phyloP scores from a whole-genome alignment of 352 stramenopile species.

The Achlya hypogyna region DNA sequence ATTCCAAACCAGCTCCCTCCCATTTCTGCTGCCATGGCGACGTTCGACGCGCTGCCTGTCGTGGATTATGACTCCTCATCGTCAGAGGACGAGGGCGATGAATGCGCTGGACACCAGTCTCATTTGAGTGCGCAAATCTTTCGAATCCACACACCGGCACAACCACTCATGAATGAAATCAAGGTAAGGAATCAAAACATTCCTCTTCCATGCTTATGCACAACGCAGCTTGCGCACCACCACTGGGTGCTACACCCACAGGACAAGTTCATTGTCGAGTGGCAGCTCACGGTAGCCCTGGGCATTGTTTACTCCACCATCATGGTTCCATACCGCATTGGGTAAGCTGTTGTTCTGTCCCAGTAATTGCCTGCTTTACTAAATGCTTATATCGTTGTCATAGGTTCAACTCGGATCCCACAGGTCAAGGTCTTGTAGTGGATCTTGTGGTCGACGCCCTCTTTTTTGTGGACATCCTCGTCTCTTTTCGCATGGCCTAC shows the following conservation, averaged over 20 bases:
- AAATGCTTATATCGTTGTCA: neutral
- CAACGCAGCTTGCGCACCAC: neutral
- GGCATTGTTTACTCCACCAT: conserved; percentile 85
- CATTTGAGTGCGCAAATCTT: neutral
- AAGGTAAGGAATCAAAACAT: neutral
- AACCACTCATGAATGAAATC: neutral
- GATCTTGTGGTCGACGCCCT: conserved; percentile 77
- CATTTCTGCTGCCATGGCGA: neutral
- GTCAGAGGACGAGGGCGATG: neutral
- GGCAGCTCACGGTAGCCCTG: conserved; percentile 64
- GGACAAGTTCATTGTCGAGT: conserved; percentile 49
- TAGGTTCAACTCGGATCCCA: conserved; percentile 36
- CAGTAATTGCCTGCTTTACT: too few relatives aligned
- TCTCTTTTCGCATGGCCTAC: conserved; percentile 82
- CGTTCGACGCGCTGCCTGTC: neutral
- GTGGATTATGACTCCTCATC: neutral
- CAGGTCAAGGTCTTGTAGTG: conserved; percentile 35
- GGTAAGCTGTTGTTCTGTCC: conserved; percentile 35
- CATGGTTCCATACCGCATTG: conserved; percentile 78
- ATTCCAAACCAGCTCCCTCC: neutral
- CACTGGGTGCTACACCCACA: conserved; percentile 60
- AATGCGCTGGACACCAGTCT: neutral
- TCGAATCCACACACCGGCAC: neutral
- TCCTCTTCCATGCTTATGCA: neutral
- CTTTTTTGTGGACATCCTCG: conserved; percentile 79